phyloP scores from a whole-genome alignment of 441 rosid genomes.

The Hypseocharis bilobata region DNA sequence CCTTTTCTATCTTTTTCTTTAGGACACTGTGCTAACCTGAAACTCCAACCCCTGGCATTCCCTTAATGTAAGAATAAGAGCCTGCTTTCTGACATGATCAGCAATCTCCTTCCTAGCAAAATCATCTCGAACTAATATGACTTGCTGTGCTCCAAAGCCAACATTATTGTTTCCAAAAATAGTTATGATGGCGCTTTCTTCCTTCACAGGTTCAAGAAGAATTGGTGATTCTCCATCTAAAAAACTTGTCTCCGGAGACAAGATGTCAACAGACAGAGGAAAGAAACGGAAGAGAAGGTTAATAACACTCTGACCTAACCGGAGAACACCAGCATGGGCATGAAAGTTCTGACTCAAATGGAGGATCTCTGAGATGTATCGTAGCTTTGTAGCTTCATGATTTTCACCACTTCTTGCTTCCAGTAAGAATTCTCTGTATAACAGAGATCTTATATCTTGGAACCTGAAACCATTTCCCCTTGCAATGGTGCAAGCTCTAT shows the following conservation, averaged over 20 bases:
- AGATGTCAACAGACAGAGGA: conserved; percentile 29
- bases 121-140: conserved; percentile 45
- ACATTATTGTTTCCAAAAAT: conserved; percentile 34
- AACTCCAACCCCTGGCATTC: conserved; percentile 59
- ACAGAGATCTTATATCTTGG: conserved; percentile 27
- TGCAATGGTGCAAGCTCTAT: conserved; percentile 41
- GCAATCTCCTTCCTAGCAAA: conserved; percentile 30
- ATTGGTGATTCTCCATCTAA: conserved; percentile 43
- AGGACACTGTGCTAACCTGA: conserved; percentile 40
- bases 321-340: conserved; percentile 43
- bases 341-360: conserved; percentile 49
- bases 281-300: conserved; percentile 41
- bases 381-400: conserved; percentile 25
- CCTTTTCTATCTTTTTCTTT: too few relatives aligned
- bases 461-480: conserved; percentile 31
- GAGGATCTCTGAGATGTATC: conserved; percentile 32
- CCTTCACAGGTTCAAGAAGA: conserved; percentile 30
- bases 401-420: conserved; percentile 16
- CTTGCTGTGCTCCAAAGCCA: conserved; percentile 50
- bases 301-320: conserved; percentile 42
- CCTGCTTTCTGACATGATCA: conserved; percentile 36
- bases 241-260: conserved; percentile 34
- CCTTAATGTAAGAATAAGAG: conserved; percentile 40
- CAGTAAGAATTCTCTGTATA: conserved; percentile 34
- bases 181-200: conserved; percentile 29